These are phyloP conservation scores for Oryza rufipogon DNA, from an alignment of 176 grass and related monocot species.

Conservation along the genomic window DNA sequence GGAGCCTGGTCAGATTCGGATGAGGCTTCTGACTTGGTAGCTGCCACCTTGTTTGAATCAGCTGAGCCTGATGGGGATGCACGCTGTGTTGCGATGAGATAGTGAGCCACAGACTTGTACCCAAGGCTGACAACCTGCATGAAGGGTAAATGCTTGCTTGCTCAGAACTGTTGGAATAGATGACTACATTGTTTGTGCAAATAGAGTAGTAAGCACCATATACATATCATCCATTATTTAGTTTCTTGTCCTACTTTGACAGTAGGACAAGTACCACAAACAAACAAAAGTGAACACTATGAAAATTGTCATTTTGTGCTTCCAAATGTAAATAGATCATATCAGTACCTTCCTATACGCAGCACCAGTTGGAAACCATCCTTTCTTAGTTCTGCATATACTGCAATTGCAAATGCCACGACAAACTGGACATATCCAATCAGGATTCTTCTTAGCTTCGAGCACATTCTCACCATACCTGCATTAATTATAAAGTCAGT, in stretches of 20 bases:
- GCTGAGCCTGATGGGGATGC: constrained; percentile 36
- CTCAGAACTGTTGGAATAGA: neutral
- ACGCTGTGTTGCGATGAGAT: constrained; percentile 67
- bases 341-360: constrained; percentile 73
- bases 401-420: constrained; percentile 96
- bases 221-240: neutral
- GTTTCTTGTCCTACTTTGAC: neutral
- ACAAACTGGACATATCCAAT: constrained; percentile 87
- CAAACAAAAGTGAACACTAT: neutral
- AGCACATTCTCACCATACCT: constrained; percentile 98
- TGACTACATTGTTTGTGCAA: neutral
- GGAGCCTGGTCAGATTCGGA: constrained; percentile 37
- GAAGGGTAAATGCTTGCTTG: neutral
- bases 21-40: constrained; percentile 20
- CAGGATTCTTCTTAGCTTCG: constrained; percentile 72
- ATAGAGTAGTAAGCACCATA: neutral
- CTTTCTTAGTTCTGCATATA: constrained; percentile 85
- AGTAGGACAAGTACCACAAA: neutral
- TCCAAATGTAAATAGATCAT: neutral
- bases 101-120: constrained; percentile 94
- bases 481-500: constrained; percentile 26
- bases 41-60: constrained; percentile 31
- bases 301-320: neutral
- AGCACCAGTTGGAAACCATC: constrained; percentile 79
- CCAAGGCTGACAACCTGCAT: constrained; percentile 65